Evolutionary conservation across 257 asterid species (phyloP).

Genomic region (Solanum corneliomulleri): DNA sequence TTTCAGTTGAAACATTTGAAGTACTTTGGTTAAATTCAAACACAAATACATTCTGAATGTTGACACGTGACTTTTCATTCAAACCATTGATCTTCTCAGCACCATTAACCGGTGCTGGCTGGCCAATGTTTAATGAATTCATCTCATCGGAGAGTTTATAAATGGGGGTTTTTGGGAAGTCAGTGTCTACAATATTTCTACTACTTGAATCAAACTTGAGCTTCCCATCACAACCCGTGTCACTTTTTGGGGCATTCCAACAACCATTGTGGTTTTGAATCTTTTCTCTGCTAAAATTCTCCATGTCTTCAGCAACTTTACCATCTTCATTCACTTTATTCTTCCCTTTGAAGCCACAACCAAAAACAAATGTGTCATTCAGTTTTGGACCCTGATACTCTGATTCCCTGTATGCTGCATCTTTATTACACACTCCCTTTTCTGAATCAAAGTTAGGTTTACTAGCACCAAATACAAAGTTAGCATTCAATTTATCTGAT

Average conservation of each 20-base stretch:
- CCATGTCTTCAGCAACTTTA: slow-evolving; percentile 11
- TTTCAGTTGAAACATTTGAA: slow-evolving; percentile 11
- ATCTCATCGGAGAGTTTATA: slow-evolving; percentile 39
- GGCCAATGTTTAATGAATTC: slow-evolving; percentile 45
- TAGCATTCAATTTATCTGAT: not conserved
- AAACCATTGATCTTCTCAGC: slow-evolving; percentile 11
- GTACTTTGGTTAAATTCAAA: slow-evolving; percentile 19
- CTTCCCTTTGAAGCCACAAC: slow-evolving; percentile 23
- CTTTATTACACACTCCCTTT: slow-evolving; percentile 7
- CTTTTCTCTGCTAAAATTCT: slow-evolving; percentile 12
- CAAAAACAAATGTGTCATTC: slow-evolving; percentile 24
- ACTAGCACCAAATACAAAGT: slow-evolving; percentile 24
- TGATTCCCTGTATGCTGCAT: slow-evolving; percentile 7
- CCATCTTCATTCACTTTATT: slow-evolving; percentile 14
- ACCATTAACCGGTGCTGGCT: slow-evolving; percentile 14
- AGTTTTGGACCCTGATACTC: slow-evolving; percentile 22
- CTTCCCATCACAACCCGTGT: not conserved
- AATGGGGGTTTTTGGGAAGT: slow-evolving; percentile 23
- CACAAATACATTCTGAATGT: slow-evolving; percentile 22
- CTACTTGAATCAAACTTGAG: slow-evolving; percentile 14
- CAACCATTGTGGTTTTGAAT: slow-evolving; percentile 10
- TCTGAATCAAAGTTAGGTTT: not conserved
- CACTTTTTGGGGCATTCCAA: slow-evolving; percentile 1
- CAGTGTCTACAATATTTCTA: slow-evolving; percentile 14
- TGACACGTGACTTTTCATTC: slow-evolving; percentile 6